Evolutionary conservation across 352 stramenopile species (phyloP), one percentile per base, ranked within the genome.

Genomic region (Halophytophthora polymorphica): DNA sequence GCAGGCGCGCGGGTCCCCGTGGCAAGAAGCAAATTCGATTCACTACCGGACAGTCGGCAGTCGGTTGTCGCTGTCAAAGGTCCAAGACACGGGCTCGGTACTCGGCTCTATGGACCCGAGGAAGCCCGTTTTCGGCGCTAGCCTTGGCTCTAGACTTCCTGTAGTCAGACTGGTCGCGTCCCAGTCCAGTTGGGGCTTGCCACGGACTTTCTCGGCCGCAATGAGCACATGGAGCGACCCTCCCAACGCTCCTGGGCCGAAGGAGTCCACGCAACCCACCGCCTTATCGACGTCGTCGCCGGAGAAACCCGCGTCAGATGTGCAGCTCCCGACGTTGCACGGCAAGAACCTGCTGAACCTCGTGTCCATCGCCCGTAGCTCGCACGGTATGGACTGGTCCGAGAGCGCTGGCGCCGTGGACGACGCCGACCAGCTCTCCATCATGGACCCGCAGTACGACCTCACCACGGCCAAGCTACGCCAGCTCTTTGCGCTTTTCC

Each of bases 391-490:
- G n/a, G 73, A 85, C 42, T 91, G 77, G 80, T 86, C 71, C n/a
- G 81, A 88, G 19, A 55, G 64, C 29, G 40, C 45, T 4, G 46
- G 25, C 0, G 62, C 52, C n/a, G 66, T 67, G 6, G 58, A 66
- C 11, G 54, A 70, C 5, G 59, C 65, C 12, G 71, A 88, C 3
- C 71, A 85, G 50, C 56, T 71, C 18, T 83, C 81, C 45, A 66
- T 94, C 14, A 86, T 90, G 77, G 83, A 94, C 23, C 81, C 83
- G 34, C 88, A 90, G 58, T 92, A 91, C 45, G 83, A 94, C 38
- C 78, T 94, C 45, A 94, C 79, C 15, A 85, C 66, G 7, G 69
- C 67, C 45, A 88, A 86, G 43, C 66, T 91, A 25, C 71, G 64
- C 6, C 83, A 85, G 28, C 66, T 91, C 44, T 91, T 91, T 43